Evolutionary conservation across 2,329 filamentous ascomycete species (phyloP).

Genomic region (Exophiala sideris): DNA sequence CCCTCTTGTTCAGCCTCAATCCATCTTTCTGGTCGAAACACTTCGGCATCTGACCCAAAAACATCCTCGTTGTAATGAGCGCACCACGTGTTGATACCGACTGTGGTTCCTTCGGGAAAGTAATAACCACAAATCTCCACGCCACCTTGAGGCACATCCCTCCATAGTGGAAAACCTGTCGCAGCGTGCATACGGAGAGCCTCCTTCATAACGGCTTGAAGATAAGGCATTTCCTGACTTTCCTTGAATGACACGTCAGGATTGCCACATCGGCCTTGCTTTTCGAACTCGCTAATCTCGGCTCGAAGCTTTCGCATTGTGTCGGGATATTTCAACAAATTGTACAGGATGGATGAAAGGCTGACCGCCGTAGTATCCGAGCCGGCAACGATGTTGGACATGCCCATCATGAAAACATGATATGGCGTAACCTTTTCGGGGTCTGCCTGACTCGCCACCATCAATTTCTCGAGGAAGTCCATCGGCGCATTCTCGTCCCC

Average conservation of each 20-base stretch:
- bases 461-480: conserved; percentile 45
- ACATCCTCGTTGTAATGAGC: conserved; percentile 46
- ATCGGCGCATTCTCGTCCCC: conserved; percentile 26
- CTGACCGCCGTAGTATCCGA: conserved; percentile 36
- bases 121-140: conserved; percentile 40
- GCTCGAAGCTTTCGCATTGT: conserved; percentile 23
- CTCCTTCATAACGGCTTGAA: conserved; percentile 55
- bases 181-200: conserved; percentile 51
- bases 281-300: conserved; percentile 20
- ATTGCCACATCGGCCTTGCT: conserved; percentile 35
- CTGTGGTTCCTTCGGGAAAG: conserved; percentile 42
- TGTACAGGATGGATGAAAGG: conserved; percentile 69
- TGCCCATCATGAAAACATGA: conserved; percentile 39
- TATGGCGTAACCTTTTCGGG: conserved; percentile 42
- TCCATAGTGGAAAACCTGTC: conserved; percentile 49
- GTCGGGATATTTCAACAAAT: conserved; percentile 61
- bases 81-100: conserved; percentile 47
- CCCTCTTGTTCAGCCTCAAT: conserved; percentile 36
- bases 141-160: conserved; percentile 47
- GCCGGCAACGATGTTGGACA: conserved; percentile 29
- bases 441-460: conserved; percentile 41
- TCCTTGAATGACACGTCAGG: conserved; percentile 56
- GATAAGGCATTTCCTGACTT: conserved; percentile 62
- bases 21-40: conserved; percentile 49
- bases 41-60: conserved; percentile 43